These are phyloP conservation scores for Linnemannia schmuckeri DNA, from an alignment of 192 early-diverging fungal genomes.

Conservation along the genomic window DNA sequence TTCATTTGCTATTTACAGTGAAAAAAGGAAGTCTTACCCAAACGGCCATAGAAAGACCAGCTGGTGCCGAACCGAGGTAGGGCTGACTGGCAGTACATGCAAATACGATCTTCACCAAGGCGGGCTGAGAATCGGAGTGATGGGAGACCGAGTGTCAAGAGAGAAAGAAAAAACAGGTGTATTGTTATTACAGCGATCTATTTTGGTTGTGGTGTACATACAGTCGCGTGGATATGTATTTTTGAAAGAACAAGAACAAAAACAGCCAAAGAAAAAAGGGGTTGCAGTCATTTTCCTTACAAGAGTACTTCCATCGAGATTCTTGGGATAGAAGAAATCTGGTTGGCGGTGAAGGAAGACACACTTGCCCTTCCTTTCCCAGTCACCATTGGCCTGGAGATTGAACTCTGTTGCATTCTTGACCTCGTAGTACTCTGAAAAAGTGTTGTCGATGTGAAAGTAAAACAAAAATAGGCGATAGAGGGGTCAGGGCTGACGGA, in stretches of 20 bases:
- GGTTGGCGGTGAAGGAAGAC: slow-evolving; percentile 7
- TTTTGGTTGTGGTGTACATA: background rate
- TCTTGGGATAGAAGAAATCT: slow-evolving; percentile 16
- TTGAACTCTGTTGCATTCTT: slow-evolving; percentile 11
- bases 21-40: slow-evolving; percentile 19
- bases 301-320: background rate
- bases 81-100: background rate
- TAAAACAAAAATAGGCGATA: background rate
- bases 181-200: background rate
- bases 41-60: slow-evolving; percentile 30
- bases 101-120: slow-evolving; percentile 7
- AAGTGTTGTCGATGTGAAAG: background rate
- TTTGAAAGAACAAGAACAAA: no score
- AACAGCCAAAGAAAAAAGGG: no score
- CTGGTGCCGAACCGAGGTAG: background rate
- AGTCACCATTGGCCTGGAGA: slow-evolving; percentile 22
- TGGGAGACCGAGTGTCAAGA: background rate
- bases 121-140: background rate
- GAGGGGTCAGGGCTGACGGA: background rate
- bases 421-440: slow-evolving; percentile 7
- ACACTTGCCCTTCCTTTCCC: slow-evolving; percentile 22
- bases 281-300: background rate
- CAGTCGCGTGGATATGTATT: no score
- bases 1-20: background rate
- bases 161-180: background rate